Evolutionary conservation across 164 flowering plant genomes (phyloP).

Genomic region (Brasenia schreberi): DNA sequence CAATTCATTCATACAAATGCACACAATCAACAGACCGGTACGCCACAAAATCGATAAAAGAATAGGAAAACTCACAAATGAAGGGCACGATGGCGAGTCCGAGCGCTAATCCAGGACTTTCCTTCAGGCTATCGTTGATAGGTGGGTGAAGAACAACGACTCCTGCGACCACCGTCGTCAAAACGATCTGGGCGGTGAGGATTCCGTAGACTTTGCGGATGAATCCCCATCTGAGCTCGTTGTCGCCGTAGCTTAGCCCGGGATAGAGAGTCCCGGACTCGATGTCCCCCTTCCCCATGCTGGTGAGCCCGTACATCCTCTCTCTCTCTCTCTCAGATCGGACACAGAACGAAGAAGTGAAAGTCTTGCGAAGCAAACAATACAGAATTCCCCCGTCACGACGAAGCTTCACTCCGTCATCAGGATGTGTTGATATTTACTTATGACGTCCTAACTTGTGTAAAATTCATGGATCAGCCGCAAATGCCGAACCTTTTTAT

Average conservation of each 20-base stretch:
- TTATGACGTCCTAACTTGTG: no score
- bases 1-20: background rate
- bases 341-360: no score
- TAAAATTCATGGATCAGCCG: no score
- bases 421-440: no score
- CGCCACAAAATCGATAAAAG: background rate
- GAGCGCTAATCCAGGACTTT: constrained; percentile 48
- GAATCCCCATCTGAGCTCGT: constrained; percentile 92
- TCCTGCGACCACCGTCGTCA: constrained; percentile 69
- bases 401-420: no score
- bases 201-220: constrained; percentile 92
- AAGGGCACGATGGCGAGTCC: constrained; percentile 63
- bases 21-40: background rate
- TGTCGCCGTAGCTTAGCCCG: constrained; percentile 68
- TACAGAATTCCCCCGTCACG: no score
- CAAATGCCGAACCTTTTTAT: no score
- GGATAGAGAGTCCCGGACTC: constrained; percentile 72
- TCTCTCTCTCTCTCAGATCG: no score
- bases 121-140: constrained; percentile 50
- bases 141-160: constrained; percentile 57
- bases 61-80: constrained; percentile 31
- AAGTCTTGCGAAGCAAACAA: no score
- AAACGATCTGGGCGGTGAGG: constrained; percentile 67
- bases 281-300: constrained; percentile 28
- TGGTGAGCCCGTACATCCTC: no score